Evolutionary conservation across 2,329 filamentous ascomycete genomes (phyloP).

Genomic region (Sporothrix schenckii): DNA sequence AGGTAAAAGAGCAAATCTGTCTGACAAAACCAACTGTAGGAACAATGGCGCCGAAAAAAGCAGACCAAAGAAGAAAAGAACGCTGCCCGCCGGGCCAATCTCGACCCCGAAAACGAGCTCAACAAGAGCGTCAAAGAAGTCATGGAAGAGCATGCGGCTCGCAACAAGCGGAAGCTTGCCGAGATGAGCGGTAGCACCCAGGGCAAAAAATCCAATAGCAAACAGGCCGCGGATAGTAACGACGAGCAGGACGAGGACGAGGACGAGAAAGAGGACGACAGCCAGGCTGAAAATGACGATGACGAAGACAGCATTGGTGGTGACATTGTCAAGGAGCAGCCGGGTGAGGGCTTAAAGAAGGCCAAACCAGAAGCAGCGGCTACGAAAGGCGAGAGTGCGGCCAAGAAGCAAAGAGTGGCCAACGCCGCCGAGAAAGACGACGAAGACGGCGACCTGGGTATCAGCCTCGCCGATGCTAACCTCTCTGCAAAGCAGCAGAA

Average conservation of each 20-base stretch:
- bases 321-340: conserved; percentile 60
- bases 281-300: conserved; percentile 45
- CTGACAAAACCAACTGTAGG: conserved; percentile 52
- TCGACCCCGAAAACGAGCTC: conserved; percentile 81
- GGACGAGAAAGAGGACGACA: conserved; percentile 54
- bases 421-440: conserved; percentile 30
- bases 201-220: conserved; percentile 11
- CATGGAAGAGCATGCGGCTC: conserved; percentile 72
- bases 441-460: conserved; percentile 37
- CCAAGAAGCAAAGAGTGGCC: conserved; percentile 55
- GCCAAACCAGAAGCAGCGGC: conserved; percentile 44
- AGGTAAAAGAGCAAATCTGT: neutral
- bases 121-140: conserved; percentile 88
- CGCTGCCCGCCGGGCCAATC: conserved; percentile 62
- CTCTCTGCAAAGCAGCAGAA: conserved; percentile 55
- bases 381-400: conserved; percentile 47
- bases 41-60: conserved; percentile 94
- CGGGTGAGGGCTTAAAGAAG: conserved; percentile 65
- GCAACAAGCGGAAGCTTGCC: conserved; percentile 78
- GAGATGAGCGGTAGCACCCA: conserved; percentile 51
- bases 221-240: conserved; percentile 41
- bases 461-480: conserved; percentile 35
- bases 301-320: conserved; percentile 54
- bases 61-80: conserved; percentile 90
- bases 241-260: conserved; percentile 41